phyloP scores from a whole-genome alignment of 1,139 yeast genomes.

The Sugiyamaella paludigena region DNA sequence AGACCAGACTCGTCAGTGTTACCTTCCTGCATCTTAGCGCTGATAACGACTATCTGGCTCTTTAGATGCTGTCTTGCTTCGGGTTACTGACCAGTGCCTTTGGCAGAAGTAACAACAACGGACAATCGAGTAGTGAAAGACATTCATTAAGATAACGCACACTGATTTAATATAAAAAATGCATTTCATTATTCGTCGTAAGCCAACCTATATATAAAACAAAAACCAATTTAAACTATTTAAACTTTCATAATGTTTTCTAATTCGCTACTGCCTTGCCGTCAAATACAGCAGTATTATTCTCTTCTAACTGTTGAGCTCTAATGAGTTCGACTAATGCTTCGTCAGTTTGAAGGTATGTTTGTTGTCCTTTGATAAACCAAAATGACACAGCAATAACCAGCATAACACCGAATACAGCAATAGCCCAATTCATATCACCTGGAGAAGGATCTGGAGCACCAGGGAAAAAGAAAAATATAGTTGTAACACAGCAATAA shows the following conservation, averaged over 20 bases:
- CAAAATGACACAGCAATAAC: constrained; percentile 21
- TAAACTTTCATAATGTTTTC: not conserved
- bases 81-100: no score
- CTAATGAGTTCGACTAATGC: constrained; percentile 18
- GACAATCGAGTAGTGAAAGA: no score
- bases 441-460: constrained; percentile 17
- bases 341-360: constrained; percentile 22
- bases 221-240: no score
- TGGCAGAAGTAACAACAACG: no score
- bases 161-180: no score
- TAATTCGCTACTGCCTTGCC: constrained; percentile 5
- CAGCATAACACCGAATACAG: constrained; percentile 24
- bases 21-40: no score
- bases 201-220: no score
- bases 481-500: constrained; percentile 22
- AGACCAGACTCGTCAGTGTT: no score
- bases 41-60: no score
- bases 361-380: constrained; percentile 20
- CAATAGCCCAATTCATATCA: constrained; percentile 25
- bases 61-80: no score
- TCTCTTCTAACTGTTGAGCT: constrained; percentile 19
- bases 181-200: no score
- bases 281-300: constrained; percentile 3
- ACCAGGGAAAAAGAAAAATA: constrained; percentile 30
- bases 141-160: no score